Base-by-base conservation (phyloP, 169 alveolate species). In the Neospora caninum region DNA sequence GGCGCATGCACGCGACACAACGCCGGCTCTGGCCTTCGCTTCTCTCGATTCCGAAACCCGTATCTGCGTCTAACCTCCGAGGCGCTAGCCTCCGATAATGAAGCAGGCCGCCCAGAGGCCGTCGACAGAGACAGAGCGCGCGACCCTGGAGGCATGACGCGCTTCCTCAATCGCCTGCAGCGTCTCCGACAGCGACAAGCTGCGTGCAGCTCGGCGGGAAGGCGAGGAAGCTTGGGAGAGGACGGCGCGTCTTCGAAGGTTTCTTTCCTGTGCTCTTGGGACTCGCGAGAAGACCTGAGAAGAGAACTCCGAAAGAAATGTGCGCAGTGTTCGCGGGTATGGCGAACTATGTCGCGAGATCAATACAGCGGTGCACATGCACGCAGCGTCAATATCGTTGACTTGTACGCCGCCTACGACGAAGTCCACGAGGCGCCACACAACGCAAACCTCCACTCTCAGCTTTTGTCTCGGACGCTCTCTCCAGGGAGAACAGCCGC, bases 371-470 rank as follows among this genome's bases (percentile, higher is more conserved):
- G 86, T 4, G 86, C 86, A 43, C 86, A 78, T n/a, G 86, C 86
- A 29, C 39, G 22, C 49, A 78, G 86, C 45, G 86, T 78, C 39
- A 78, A 78, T n/a, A 78, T 78, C 45, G 86, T 78, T 4, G 86
- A 78, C n/a, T 43, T 78, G 45, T 78, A 78, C 45, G 86, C 86
- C 49, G 86, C 86, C 27, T 78, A 78, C 45, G 86, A 78, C 39
- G 86, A 78, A 36, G 86, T 78, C 27, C 86, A 78, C 45, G 86
- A n/a, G 45, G 45, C 86, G 9, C 86, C 86, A 10, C 86, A 78
- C 45, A 78, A n/a, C 45, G 49, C 10, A 16, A 38, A n/a, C 86
- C 73, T 27, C 31, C 73, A 27, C 31, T 16, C 73, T 16, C 34
- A 64, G 58, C 58, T 49, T 49, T 49, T 49, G 22, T 49, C 58